Percentiles rank a stretch among this genome's conserved stretches.
phyloP scores from a whole-genome alignment of 495 filamentous ascomycete genomes.

The Lentithecium fluviatile region DNA sequence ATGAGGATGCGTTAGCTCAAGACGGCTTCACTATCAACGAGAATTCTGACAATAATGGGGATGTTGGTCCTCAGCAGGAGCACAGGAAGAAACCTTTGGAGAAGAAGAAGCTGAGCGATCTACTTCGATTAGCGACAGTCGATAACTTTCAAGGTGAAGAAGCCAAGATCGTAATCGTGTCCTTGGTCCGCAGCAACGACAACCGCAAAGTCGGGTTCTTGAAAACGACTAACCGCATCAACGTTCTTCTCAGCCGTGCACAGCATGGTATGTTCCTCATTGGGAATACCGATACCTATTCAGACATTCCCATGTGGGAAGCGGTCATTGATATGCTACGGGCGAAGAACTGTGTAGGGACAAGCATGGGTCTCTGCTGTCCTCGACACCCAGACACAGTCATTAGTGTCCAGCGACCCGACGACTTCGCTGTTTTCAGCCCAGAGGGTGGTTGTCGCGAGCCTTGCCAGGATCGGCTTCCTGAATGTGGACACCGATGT shows the following conservation, averaged over 20 bases:
- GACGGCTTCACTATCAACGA: constrained; percentile 50
- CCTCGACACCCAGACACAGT: too few species aligned
- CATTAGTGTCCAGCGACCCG: too few species aligned
- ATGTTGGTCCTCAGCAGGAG: too few species aligned
- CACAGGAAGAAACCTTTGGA: background rate
- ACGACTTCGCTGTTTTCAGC: too few species aligned
- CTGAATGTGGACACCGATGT: too few species aligned
- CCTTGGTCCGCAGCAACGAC: constrained; percentile 70
- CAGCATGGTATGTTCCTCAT: constrained; percentile 82
- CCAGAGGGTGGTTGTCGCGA: too few species aligned
- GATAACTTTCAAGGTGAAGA: constrained; percentile 81
- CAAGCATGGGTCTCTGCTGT: too few species aligned
- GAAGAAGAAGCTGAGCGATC: constrained; percentile 57
- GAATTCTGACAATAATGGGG: background rate
- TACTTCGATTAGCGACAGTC: constrained; percentile 67
- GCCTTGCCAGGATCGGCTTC: too few species aligned
- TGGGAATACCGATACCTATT: constrained; percentile 64
- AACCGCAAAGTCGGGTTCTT: constrained; percentile 67
- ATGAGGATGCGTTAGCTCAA: constrained; percentile 60
- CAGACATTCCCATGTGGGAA: constrained; percentile 64
- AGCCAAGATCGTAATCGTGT: constrained; percentile 74
- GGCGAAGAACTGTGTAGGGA: too few species aligned
- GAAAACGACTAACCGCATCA: constrained; percentile 71
- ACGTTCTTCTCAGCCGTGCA: constrained; percentile 67
- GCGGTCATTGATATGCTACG: constrained; percentile 58